These are phyloP conservation scores for Tolypocladium pustulatum DNA, from an alignment of 2,329 filamentous ascomycete species.

Conservation along the genomic window DNA sequence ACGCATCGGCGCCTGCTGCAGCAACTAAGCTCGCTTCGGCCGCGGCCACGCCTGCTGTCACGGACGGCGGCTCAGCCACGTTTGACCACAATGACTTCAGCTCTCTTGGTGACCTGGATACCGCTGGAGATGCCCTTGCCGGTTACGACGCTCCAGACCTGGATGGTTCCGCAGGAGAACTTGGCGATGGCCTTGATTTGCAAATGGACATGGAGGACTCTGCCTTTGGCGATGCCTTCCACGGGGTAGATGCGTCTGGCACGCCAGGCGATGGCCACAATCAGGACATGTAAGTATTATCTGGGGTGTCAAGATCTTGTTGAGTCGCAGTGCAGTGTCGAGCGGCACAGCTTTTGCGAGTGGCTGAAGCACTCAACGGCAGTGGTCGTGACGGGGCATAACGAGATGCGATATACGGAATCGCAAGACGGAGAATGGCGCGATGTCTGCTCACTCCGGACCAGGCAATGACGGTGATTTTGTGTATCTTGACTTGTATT, in stretches of 20 bases:
- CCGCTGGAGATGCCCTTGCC: slow-evolving; percentile 60
- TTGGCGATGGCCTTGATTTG: slow-evolving; percentile 47
- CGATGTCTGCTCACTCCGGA: neutral
- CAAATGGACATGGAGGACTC: slow-evolving; percentile 66
- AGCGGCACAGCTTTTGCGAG: neutral
- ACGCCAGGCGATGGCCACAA: slow-evolving; percentile 24
- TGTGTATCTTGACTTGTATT: slow-evolving; percentile 1
- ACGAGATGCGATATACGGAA: neutral
- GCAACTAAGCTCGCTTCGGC: slow-evolving; percentile 35
- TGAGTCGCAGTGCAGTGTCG: neutral
- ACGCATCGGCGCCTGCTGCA: slow-evolving; percentile 10
- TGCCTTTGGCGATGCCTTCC: slow-evolving; percentile 76
- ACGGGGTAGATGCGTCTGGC: slow-evolving; percentile 40
- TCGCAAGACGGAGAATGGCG: slow-evolving; percentile 2
- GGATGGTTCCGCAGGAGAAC: slow-evolving; percentile 30
- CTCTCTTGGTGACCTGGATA: slow-evolving; percentile 55
- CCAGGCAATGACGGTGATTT: neutral
- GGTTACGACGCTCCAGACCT: slow-evolving; percentile 51
- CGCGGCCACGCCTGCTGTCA: slow-evolving; percentile 31
- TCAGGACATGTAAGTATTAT: slow-evolving; percentile 19
- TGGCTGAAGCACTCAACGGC: neutral
- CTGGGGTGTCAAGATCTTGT: neutral
- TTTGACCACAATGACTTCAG: slow-evolving; percentile 52
- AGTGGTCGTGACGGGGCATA: neutral
- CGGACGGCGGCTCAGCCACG: slow-evolving; percentile 30